These are phyloP conservation scores for Stevia rebaudiana DNA, from an alignment of 140 eudicot genomes.

Conservation along the genomic window DNA sequence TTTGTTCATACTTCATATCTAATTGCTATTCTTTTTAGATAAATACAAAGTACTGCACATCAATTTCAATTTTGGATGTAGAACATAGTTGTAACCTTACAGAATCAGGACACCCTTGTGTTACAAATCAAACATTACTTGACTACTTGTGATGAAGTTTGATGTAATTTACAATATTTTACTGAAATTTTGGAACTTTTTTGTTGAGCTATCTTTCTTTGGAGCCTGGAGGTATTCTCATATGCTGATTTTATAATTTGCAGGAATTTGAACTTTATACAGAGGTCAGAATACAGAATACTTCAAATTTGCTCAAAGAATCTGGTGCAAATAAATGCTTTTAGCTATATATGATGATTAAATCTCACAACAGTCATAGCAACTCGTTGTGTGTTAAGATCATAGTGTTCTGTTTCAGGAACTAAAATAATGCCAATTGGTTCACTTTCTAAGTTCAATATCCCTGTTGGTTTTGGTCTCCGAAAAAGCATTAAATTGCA, in stretches of 20 bases:
- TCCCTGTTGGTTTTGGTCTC: slow-evolving; percentile 40
- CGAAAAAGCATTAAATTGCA: slow-evolving; percentile 32
- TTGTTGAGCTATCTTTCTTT: not conserved
- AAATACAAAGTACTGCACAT: too few species aligned
- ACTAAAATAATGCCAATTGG: slow-evolving; percentile 43
- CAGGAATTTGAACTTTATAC: slow-evolving; percentile 25
- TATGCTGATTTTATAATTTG: slow-evolving; percentile 12
- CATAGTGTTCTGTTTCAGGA: slow-evolving; percentile 7
- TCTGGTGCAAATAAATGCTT: slow-evolving; percentile 15
- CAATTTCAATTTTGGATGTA: too few species aligned
- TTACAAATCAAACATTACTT: too few species aligned
- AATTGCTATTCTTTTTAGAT: too few species aligned
- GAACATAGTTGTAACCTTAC: too few species aligned
- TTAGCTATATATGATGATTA: slow-evolving; percentile 26
- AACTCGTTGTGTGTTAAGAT: slow-evolving; percentile 12
- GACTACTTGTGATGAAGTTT: not conserved
- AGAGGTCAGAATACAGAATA: slow-evolving; percentile 16
- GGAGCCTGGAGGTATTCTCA: slow-evolving; percentile 12
- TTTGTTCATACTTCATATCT: too few species aligned
- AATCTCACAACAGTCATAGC: slow-evolving; percentile 14
- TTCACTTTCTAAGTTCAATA: slow-evolving; percentile 45
- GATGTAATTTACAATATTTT: not conserved
- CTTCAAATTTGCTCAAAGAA: not conserved
- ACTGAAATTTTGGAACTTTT: not conserved
- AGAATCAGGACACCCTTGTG: too few species aligned